Evolutionary conservation across 2,329 filamentous ascomycete species (phyloP).

Genomic region (Xylaria sp.): DNA sequence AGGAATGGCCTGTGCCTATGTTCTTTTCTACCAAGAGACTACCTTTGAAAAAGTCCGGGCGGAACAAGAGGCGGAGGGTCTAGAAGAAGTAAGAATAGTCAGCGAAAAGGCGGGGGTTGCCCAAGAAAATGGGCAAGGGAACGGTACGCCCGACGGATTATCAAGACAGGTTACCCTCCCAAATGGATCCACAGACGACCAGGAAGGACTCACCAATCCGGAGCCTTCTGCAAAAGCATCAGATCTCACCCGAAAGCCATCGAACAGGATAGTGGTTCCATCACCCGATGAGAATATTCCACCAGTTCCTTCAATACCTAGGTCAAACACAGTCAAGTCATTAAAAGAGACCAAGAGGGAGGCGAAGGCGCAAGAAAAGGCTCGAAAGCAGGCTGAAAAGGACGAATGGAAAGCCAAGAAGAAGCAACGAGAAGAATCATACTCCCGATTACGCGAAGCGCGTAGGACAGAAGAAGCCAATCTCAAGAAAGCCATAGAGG

Average conservation of each 20-base stretch:
- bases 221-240: constrained; percentile 76
- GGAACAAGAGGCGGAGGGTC: constrained; percentile 85
- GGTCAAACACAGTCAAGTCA: constrained; percentile 48
- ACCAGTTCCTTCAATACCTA: constrained; percentile 36
- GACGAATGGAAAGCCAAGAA: constrained; percentile 58
- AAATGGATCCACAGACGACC: constrained; percentile 57
- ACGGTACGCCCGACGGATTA: constrained; percentile 57
- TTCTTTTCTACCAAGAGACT: constrained; percentile 97
- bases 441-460: constrained; percentile 51
- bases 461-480: constrained; percentile 63
- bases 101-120: constrained; percentile 68
- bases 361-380: constrained; percentile 52
- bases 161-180: constrained; percentile 65
- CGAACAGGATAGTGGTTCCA: constrained; percentile 48
- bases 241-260: constrained; percentile 38
- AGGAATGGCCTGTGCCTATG: constrained; percentile 92
- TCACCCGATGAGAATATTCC: constrained; percentile 46
- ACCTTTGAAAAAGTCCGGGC: constrained; percentile 73
- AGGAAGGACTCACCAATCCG: constrained; percentile 67
- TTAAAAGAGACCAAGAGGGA: constrained; percentile 78
- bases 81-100: constrained; percentile 69
- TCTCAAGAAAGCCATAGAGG: constrained; percentile 68
- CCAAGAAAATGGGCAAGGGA: constrained; percentile 59
- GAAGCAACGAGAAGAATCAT: constrained; percentile 55
- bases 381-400: constrained; percentile 59